Base-by-base conservation (phyloP, 2,329 filamentous ascomycete species). In the Passalora sequoiae region DNA sequence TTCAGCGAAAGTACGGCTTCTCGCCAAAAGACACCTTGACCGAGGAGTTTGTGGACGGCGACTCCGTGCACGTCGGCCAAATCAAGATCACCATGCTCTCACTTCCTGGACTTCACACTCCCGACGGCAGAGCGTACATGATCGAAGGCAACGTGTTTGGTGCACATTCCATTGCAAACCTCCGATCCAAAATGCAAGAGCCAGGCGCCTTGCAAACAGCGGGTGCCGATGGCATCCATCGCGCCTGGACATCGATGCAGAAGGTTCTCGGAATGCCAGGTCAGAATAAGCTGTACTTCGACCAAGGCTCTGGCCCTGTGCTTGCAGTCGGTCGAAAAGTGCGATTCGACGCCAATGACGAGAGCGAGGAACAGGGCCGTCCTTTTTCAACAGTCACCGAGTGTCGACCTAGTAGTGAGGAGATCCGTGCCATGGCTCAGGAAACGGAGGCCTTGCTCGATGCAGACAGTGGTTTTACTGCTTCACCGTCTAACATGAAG, bases 21-120 rank as follows among this genome's bases (percentile, higher is more conserved):
- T 17, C 33, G 6, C 33, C 33, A n/a, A 36, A 13, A 7, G 24
- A 17, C 16, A 24, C 19, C n/a, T 21, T 17, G 21, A 20, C 19
- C n/a, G 33, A 36, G 33, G 33, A 36, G 20, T 36, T 36, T 13
- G 33, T 36, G 8, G 33, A 36, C 15, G 33, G 33, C 7, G 33
- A 36, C 13, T 36, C 33, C 4, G 20, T 36, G n/a, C 33, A 36
- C 8, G 33, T 36, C n/a, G 33, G 33, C 16, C 33, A 36, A 21
- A 36, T 36, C 17, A 36, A 36, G 20, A 36, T 36, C 9, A 36
- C 33, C 20, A 36, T 36, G 33, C 19, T 36, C 7, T 20, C 21
- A n/a, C n/a, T 36, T 10, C 33, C 33, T 22, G 33, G 33, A 2
- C 19, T 36, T 8, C 20, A 22, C 3, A 36, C 33, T 5, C 33